A percentile compares a stretch with the other conserved stretches of the same genome.
Conservation (phyloP, 2,329 filamentous ascomycete species). For the Immersiporthe knoxdaviesiana region DNA sequence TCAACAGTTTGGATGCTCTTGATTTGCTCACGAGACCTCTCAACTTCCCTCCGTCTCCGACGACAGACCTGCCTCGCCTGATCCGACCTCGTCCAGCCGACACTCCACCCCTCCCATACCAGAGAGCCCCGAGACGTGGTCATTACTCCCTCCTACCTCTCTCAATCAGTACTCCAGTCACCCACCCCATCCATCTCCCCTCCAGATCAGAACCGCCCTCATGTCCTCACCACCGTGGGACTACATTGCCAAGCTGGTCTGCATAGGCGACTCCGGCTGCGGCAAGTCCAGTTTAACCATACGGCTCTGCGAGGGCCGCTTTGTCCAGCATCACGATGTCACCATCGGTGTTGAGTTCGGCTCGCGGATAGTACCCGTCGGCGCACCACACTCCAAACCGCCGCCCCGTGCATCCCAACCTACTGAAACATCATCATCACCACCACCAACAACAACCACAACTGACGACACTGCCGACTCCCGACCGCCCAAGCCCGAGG, state of each 20-base stretch:
- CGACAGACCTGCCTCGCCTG: not conserved
- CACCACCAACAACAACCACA: too few species aligned
- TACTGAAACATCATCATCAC: conserved; percentile 20
- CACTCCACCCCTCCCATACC: conserved; percentile 16
- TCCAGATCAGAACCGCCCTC: conserved; percentile 29
- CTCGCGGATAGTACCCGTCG: conserved; percentile 88
- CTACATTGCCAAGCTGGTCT: conserved; percentile 98
- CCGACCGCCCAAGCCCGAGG: conserved; percentile 36
- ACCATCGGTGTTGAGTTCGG: conserved; percentile 98
- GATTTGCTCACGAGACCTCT: conserved; percentile 3
- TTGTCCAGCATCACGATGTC: conserved; percentile 92
- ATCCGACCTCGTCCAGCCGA: not conserved
- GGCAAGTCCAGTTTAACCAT: conserved; percentile 95
- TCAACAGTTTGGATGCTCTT: not conserved
- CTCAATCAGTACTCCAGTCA: not conserved
- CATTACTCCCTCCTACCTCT: not conserved
- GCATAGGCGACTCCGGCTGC: conserved; percentile 93
- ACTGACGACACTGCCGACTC: conserved; percentile 24
- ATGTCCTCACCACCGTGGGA: conserved; percentile 82
- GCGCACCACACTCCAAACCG: conserved; percentile 70
- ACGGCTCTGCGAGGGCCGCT: conserved; percentile 93
- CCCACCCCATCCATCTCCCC: conserved; percentile 18
- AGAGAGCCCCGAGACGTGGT: conserved; percentile 3
- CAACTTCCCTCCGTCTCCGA: not conserved
- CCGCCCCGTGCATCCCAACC: conserved; percentile 24